These are phyloP conservation scores for Medicago truncatula DNA, from an alignment of 306 rosid genomes.

Conservation along the genomic window DNA sequence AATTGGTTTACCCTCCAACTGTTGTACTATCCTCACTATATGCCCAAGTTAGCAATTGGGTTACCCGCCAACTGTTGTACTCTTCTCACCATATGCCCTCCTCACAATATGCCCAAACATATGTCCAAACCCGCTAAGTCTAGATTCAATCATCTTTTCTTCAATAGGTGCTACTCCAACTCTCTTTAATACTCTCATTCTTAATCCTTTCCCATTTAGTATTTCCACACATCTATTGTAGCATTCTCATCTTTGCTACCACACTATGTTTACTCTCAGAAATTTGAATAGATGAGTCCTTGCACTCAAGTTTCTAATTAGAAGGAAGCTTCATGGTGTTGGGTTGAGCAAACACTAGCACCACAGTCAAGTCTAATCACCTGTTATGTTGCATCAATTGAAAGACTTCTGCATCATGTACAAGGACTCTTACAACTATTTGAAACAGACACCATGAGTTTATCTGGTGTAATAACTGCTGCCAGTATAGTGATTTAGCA, in stretches of 20 bases:
- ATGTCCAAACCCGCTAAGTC: background rate
- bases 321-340: background rate
- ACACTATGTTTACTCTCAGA: background rate
- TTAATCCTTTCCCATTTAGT: background rate
- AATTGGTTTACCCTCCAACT: background rate
- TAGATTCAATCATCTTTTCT: background rate
- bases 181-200: background rate
- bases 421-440: background rate
- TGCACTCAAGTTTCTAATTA: constrained; percentile 2
- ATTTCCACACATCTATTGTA: background rate
- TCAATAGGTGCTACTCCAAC: background rate
- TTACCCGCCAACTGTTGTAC: background rate
- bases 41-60: too few relatives aligned
- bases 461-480: background rate
- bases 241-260: background rate
- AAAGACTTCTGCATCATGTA: background rate
- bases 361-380: background rate
- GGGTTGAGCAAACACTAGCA: background rate
- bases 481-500: background rate
- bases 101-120: background rate
- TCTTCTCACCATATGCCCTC: background rate
- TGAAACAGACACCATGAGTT: background rate
- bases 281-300: background rate
- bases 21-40: background rate
- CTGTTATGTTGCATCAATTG: background rate